A percentile compares a stretch with the other conserved stretches of the same genome.
phyloP scores from a whole-genome alignment of 768 basidiomycete species.

The Boletus vermiculosoides region DNA sequence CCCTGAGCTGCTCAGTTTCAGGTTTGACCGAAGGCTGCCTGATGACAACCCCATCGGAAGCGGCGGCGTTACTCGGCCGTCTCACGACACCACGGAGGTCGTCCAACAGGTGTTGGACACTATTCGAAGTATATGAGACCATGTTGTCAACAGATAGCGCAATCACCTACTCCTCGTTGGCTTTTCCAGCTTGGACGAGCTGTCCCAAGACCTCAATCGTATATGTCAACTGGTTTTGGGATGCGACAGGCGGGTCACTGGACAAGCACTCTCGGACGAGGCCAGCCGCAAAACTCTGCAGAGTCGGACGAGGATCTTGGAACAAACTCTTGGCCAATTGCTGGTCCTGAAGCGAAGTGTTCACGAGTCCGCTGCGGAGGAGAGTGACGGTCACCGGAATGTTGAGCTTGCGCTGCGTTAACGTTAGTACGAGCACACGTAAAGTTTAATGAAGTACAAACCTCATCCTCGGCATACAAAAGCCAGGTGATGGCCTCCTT shows the following conservation, averaged over 20 bases:
- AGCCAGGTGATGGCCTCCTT: conserved; percentile 98
- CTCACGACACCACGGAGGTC: conserved; percentile 74
- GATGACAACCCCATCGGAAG: conserved; percentile 36
- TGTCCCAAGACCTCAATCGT: conserved; percentile 80
- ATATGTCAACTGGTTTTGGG: conserved; percentile 75
- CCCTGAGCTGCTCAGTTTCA: conserved; percentile 72
- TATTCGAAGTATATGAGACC: conserved; percentile 28
- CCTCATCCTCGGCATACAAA: conserved; percentile 94
- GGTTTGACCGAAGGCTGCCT: conserved; percentile 57
- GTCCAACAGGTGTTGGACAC: conserved; percentile 71
- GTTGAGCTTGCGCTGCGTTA: conserved; percentile 85
- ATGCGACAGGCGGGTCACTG: conserved; percentile 74
- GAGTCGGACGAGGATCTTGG: conserved; percentile 70
- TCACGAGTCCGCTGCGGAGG: conserved; percentile 79
- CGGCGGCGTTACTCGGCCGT: conserved; percentile 39
- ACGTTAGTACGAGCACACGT: conserved; percentile 5
- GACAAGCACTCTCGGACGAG: conserved; percentile 86
- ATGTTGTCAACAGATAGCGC: neutral
- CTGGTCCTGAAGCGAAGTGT: conserved; percentile 75
- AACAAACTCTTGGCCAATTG: conserved; percentile 85
- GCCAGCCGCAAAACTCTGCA: conserved; percentile 79
- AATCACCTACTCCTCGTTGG: conserved; percentile 75
- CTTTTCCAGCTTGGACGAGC: conserved; percentile 69
- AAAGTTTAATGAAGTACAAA: conserved; percentile 35
- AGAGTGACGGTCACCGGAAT: conserved; percentile 90